Base-by-base conservation (phyloP, 2,329 filamentous ascomycete genomes). In the Sporothrix humicola region DNA sequence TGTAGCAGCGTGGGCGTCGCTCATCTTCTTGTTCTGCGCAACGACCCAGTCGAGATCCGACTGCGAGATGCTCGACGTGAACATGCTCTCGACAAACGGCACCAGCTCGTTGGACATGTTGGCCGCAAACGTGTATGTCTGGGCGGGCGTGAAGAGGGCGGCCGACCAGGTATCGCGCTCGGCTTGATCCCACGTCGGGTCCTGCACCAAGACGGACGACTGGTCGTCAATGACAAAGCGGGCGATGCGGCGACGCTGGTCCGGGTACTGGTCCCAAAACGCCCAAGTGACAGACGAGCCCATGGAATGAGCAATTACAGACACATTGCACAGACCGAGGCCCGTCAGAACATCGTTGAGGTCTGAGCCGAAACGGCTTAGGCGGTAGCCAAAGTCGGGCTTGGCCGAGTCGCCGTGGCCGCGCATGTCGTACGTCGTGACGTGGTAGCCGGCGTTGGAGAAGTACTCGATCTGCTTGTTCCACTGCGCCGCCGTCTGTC, bases 91-190 rank as follows among this genome's bases (percentile, higher is more conserved):
- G 13, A 42, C 26, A 61, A 61, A 61, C 26, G 58, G 58, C 23
- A 58, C 56, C 6, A 58, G 23, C 56, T 58, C 56, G 56, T 58
- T 58, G 56, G 56, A 31, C 56, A 58, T 58, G 23, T 58, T 58
- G 23, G 56, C 56, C 3, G 56, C 56, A 58, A 58, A 58, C 6
- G 23, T 58, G 23, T 58, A 58, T 20, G 56, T 58, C 23, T 58
- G 20, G 23, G 56, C 23, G 23, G 56, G 56, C 20, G 23, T 15
- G 13, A 58, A 58, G 12, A 58, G 56, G 23, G 56, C 56, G 12
- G 56, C 56, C 12, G 56, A 58, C 23, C 23, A 58, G 9, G 54
- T 58, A 12, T 58, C 54, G 12, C 54, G 54, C 54, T 58, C 20
- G 54, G 54, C 15, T 20, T 58, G 54, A 9, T 58, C 26, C 54